These are phyloP conservation scores for Penicillium sp. DNA, from an alignment of 2,329 filamentous ascomycete genomes.

Conservation along the genomic window DNA sequence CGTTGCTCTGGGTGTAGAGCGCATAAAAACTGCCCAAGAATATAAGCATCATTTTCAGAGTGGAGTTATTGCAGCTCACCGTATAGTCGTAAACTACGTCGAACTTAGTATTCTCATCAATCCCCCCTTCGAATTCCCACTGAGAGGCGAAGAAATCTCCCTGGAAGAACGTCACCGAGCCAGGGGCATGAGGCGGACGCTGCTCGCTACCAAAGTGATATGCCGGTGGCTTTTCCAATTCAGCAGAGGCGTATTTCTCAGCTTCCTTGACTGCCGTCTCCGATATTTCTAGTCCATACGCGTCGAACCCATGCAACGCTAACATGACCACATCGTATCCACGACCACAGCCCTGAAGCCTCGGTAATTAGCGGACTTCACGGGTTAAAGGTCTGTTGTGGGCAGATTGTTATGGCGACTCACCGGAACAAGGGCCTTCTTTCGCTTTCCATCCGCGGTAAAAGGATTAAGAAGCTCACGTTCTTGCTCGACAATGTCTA, in stretches of 20 bases:
- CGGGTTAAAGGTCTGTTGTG: background rate
- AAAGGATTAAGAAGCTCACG: conserved; percentile 22
- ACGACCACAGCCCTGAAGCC: conserved; percentile 33
- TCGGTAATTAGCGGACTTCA: background rate
- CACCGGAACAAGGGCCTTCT: conserved; percentile 36
- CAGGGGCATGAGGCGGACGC: conserved; percentile 30
- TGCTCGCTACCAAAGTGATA: conserved; percentile 21
- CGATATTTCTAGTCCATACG: conserved; percentile 34
- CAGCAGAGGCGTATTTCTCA: conserved; percentile 19
- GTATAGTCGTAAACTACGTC: conserved; percentile 69
- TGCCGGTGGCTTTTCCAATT: conserved; percentile 20
- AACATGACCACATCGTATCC: conserved; percentile 39
- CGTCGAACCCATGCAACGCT: conserved; percentile 36
- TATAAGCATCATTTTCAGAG: background rate
- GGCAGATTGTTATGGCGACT: background rate
- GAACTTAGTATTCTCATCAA: conserved; percentile 45
- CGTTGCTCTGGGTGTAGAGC: conserved; percentile 59
- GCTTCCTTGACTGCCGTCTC: conserved; percentile 27
- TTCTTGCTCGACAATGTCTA: conserved; percentile 31
- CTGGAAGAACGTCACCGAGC: conserved; percentile 57
- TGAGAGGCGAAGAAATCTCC: conserved; percentile 69
- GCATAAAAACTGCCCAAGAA: conserved; percentile 58
- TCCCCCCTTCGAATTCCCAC: conserved; percentile 49
- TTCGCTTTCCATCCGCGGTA: conserved; percentile 20
- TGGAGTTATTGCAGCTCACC: conserved; percentile 44